These are phyloP conservation scores for Amanita rimosa DNA, from an alignment of 768 basidiomycete genomes.

Conservation along the genomic window DNA sequence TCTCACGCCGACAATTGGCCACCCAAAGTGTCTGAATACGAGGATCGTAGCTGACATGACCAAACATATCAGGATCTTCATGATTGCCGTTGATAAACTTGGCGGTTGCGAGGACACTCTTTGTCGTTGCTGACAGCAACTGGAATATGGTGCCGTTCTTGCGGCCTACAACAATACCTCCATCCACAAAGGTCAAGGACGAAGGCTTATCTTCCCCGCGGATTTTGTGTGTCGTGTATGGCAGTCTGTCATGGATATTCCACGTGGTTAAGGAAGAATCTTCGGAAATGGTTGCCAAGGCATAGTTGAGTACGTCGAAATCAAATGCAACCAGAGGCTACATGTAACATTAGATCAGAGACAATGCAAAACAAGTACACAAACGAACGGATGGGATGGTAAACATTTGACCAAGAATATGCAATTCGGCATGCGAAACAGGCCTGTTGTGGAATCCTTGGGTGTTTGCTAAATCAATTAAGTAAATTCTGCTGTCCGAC, in stretches of 20 bases:
- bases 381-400: conserved; percentile 55
- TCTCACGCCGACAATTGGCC: conserved; percentile 76
- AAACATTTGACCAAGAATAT: conserved; percentile 58
- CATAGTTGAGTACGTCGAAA: conserved; percentile 69
- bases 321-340: conserved; percentile 79
- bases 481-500: conserved; percentile 62
- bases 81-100: conserved; percentile 60
- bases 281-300: conserved; percentile 71
- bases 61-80: conserved; percentile 81
- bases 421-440: conserved; percentile 56
- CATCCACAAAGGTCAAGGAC: conserved; percentile 76
- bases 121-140: conserved; percentile 64
- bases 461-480: conserved; percentile 61
- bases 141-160: conserved; percentile 82
- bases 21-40: conserved; percentile 83
- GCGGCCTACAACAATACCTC: conserved; percentile 75
- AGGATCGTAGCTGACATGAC: conserved; percentile 77
- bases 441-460: conserved; percentile 53
- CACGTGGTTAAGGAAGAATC: conserved; percentile 76
- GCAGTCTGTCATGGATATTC: conserved; percentile 68
- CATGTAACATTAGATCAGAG: conserved; percentile 5
- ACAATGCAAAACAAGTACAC: neutral
- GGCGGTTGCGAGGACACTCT: conserved; percentile 64
- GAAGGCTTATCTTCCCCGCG: conserved; percentile 75
- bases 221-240: conserved; percentile 68